These are phyloP conservation scores for Lycium ferocissimum DNA, from an alignment of 257 asterid genomes.

Conservation along the genomic window DNA sequence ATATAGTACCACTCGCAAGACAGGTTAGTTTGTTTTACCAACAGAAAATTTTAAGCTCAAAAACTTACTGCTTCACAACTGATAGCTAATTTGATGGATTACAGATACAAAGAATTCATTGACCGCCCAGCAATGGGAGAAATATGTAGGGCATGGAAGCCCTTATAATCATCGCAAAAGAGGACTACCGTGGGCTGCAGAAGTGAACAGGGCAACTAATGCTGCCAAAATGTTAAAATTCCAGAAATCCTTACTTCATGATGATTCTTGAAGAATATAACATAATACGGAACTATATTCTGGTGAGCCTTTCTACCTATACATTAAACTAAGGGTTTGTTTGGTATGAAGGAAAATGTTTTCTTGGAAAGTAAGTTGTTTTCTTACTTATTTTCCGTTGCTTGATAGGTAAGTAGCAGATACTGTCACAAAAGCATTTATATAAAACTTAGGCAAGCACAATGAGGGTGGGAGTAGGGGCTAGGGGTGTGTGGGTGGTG, in stretches of 20 bases:
- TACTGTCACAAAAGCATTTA: no score
- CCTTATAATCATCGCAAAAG: background rate
- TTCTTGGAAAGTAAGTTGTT: no score
- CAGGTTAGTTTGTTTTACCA: slow-evolving; percentile 7
- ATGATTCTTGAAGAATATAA: background rate
- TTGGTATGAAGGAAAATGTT: no score
- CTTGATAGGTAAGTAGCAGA: no score
- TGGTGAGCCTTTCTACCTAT: slow-evolving; percentile 37
- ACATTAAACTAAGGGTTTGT: background rate
- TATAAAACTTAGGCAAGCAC: no score
- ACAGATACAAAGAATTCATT: slow-evolving; percentile 3
- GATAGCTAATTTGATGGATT: background rate
- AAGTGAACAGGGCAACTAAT: background rate
- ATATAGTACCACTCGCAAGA: slow-evolving; percentile 23
- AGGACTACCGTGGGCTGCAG: background rate
- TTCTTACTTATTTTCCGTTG: no score
- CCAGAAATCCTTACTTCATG: slow-evolving; percentile 19
- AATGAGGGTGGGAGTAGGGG: no score
- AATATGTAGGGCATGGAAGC: background rate
- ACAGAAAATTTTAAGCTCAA: background rate
- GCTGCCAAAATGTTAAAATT: background rate
- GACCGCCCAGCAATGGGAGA: background rate
- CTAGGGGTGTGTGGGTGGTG: no score
- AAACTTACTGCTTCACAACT: background rate
- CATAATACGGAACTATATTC: background rate